Evolutionary conservation across 768 basidiomycete genomes (phyloP).

Genomic region (Tulasnella sp.): DNA sequence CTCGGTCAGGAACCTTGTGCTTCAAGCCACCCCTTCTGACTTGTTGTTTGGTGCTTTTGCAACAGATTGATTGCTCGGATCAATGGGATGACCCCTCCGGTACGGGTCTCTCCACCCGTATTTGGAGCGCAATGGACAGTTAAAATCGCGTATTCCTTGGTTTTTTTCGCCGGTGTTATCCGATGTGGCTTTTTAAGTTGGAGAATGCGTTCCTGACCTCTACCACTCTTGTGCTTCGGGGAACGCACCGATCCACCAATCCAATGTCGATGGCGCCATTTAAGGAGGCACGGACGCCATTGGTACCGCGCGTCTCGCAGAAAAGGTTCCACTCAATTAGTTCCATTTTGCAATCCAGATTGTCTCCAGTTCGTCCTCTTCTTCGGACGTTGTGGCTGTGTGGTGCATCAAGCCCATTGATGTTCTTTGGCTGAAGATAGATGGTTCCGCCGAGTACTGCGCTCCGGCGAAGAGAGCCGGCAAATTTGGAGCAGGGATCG

Average conservation of each 20-base stretch:
- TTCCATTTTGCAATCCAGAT: neutral
- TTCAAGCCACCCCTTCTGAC: neutral
- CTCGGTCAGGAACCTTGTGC: neutral
- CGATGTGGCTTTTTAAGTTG: neutral
- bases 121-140: neutral
- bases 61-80: neutral
- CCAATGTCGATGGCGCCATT: neutral
- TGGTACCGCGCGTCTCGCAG: neutral
- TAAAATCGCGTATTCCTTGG: neutral
- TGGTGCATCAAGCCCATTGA: neutral
- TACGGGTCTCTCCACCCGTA: neutral
- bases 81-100: neutral
- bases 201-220: neutral
- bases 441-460: neutral
- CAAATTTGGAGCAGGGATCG: neutral
- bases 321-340: neutral
- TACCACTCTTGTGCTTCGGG: neutral
- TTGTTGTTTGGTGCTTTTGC: neutral
- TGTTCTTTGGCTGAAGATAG: neutral
- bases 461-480: neutral
- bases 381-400: neutral
- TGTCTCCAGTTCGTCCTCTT: neutral
- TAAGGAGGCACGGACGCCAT: neutral
- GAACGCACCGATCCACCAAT: slow-evolving; percentile 1
- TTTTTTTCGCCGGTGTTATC: neutral